Base-by-base conservation (phyloP, 2,329 filamentous ascomycete genomes). In the Huntiella bhutanensis region DNA sequence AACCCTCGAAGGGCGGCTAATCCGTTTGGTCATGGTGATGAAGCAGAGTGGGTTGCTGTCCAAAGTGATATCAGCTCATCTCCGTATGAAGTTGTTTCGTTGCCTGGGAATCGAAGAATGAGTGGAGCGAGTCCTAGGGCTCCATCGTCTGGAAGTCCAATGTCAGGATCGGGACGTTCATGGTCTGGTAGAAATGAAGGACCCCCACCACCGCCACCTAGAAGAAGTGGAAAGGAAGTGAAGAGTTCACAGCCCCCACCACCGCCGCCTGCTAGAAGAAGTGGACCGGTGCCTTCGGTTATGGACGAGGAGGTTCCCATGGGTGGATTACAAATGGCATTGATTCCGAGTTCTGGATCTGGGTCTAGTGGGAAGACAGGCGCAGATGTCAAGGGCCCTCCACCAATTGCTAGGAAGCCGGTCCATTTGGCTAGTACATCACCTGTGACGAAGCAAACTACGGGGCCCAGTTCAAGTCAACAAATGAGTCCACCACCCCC, bases 31-130 rank as follows among this genome's bases (percentile, higher is more conserved):
- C 45, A 44, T 19, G 77, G 73, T 1, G 70, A 79, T 32, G 83
- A 93, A 59, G 74, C 80, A 7, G 87, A 95, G 55, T 96, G 91
- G 91, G 75, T 93, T 37, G 70, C 70, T 3, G 64, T 70, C 0
- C 65, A 66, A 51, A 73, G 69, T 2, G 74, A 68, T 55, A 66
- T 76, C 50, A 75, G 72, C 7, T 73, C 67, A 46, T 76, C 70
- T 15, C 71, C 70, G 1, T 76, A 72, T 52, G 73, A 76, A 52
- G 69, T 75, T 48, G 64, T 75, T 48, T 38, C 48, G 42, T 45
- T 47, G 45, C 33, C 37, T 8, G 32, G 33, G 6, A 12, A 42
- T 17, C 36, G 45, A 10, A 41, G 43, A 32, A 16, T 33, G 8
- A 33, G 35, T 13, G 19, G 17, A 35, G 16, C 47, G 10, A 65